phyloP scores from a whole-genome alignment of 306 rosid genomes.

The Myrica gale region DNA sequence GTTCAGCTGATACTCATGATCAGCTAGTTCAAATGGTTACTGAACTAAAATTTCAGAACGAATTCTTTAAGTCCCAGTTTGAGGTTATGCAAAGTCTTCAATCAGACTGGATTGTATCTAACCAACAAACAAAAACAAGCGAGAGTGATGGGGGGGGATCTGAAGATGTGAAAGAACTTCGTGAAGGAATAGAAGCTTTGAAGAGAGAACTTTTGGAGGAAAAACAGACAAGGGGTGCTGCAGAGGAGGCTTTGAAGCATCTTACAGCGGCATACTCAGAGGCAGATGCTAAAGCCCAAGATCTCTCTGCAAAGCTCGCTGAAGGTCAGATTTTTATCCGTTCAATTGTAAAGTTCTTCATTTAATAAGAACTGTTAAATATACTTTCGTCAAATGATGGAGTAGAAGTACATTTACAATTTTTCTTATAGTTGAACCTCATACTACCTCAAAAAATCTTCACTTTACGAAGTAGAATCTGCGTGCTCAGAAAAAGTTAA shows the following conservation, averaged over 20 bases:
- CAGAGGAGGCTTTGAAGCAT: constrained; percentile 89
- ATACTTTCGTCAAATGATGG: not conserved
- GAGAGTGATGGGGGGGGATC: constrained; percentile 39
- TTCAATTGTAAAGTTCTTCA: not conserved
- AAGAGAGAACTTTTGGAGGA: constrained; percentile 66
- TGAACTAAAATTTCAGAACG: constrained; percentile 75
- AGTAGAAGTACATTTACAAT: not conserved
- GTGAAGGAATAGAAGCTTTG: constrained; percentile 51
- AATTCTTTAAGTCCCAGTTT: constrained; percentile 75
- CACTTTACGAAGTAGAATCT: not conserved
- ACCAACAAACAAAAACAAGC: constrained; percentile 30
- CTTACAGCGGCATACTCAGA: constrained; percentile 64
- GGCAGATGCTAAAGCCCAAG: constrained; percentile 69
- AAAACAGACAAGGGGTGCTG: constrained; percentile 77
- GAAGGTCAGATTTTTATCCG: constrained; percentile 60
- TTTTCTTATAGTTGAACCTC: not conserved
- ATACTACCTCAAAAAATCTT: no score
- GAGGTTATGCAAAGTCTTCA: constrained; percentile 43
- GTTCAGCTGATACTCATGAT: constrained; percentile 47
- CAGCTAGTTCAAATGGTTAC: constrained; percentile 61
- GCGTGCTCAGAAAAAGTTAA: no score
- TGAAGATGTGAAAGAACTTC: constrained; percentile 49
- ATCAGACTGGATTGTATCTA: constrained; percentile 23
- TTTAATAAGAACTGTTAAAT: not conserved
- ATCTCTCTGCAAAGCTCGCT: constrained; percentile 73